Base-by-base conservation (phyloP, 1,284 basidiomycete species). In the Schizopora paradoxa region DNA sequence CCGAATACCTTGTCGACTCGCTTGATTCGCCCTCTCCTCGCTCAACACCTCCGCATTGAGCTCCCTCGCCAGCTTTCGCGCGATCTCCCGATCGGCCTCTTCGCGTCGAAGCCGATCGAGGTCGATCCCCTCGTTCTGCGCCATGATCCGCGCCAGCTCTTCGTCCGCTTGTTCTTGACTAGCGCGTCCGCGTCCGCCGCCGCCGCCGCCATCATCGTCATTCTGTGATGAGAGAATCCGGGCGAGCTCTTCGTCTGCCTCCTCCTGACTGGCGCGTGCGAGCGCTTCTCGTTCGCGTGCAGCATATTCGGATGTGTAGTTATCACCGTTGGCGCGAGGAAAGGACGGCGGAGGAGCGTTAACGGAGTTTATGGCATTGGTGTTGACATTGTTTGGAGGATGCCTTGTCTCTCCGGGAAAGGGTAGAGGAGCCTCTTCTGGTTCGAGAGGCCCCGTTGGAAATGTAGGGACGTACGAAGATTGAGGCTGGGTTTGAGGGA, bases 81-180 rank as follows among this genome's bases (percentile, higher is more conserved):
- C 53, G 13, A 49, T 36, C 38, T 51, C 55, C 3, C 45, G 47
- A 38, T 56, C 55, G 4, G 48, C 45, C 21, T 56, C 55, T 35
- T 47, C 53, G n/a, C 32, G 21, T 13, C 40, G 35, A 40, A 49
- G 19, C 18, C 40, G 38, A 18, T 44, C 48, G 21, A 50, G 22
- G 41, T 47, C 42, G n/a, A 51, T 41, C 13, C 53, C 41, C 38
- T 52, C 47, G 25, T 33, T 40, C 26, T 43, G 37, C 6, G 41
- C 44, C 16, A 43, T 2, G 22, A 14, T 25, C 14, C 3, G 32
- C 18, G 23, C 32, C 3, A 36, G 27, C 33, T 11, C 7, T 5
- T 21, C 35, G 14, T 42, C 41, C 41, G 26, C 41, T 13, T 13
- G 21, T 18, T 42, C 41, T 18, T 42, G 41, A 6, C 25, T 28